Evolutionary conservation across 768 basidiomycete species (phyloP), one percentile per base, ranked within the genome.

Genomic region (Rhizopogon vulgaris): DNA sequence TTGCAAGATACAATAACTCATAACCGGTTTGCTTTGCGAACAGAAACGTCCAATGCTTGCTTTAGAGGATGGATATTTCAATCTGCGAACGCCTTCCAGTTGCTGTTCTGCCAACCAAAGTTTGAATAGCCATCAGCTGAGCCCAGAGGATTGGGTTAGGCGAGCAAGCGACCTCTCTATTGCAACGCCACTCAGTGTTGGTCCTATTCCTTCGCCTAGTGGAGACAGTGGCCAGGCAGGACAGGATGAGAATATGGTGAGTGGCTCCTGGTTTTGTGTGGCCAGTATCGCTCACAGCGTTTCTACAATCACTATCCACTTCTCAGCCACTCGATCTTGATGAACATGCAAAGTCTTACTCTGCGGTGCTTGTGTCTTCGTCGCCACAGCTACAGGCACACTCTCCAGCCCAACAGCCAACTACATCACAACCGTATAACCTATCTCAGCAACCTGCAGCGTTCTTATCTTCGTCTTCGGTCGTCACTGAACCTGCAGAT

Each of bases 81-180:
- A 27, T 54, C 76, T 50, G 60, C 69, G 40, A 62, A 55, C 60
- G 71, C 68, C 57, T 73, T 47, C 40, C 27, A 57, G 8, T 6
- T 3, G 24, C 8, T 34, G 56, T 48, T 50, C 48, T 36, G n/a
- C 54, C 8, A 58, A 58, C 42, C 58, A 57, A 47, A 54, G 48
- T 47, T 36, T 51, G 51, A 54, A 37, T 24, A 10, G 28, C 14
- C 58, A 75, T 58, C 65, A 73, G 25, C 69, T 74, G 38, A 65
- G 69, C 15, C 76, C 79, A 8, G 87, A 88, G 52, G 87, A 90
- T 60, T 90, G 86, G 88, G 87, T 90, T 10, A 72, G 74, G 52
- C 85, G 83, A 61, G 78, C 88, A 4, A 76, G 79, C 49, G 83
- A 77, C 42, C 74, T 90, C 54, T 75, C 77, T n/a, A 84, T 90